These are phyloP conservation scores for Sphagnum tenellum DNA, from an alignment of 225 moss, liverwort and hornwort genomes.

Conservation along the genomic window DNA sequence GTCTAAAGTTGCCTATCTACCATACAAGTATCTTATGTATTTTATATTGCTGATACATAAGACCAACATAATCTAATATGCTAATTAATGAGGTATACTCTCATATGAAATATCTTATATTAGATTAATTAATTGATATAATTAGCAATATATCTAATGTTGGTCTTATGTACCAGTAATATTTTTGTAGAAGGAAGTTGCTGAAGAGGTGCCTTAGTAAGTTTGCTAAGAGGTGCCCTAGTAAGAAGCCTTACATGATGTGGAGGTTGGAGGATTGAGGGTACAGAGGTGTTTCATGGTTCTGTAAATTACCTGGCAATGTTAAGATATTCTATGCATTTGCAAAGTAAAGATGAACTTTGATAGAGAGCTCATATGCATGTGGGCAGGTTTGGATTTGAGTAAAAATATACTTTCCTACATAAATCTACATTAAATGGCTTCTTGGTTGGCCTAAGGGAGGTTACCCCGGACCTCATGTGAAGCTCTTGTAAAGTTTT, in stretches of 20 bases:
- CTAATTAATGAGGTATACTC: too few species aligned
- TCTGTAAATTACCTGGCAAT: too few species aligned
- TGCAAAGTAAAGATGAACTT: background rate
- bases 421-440: constrained; percentile 39
- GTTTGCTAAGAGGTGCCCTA: constrained; percentile 34
- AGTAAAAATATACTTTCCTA: constrained; percentile 47
- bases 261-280: background rate
- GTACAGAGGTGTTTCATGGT: background rate
- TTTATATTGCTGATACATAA: too few species aligned
- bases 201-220: constrained; percentile 34
- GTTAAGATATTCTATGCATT: too few species aligned
- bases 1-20: too few species aligned
- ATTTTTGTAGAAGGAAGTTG: constrained; percentile 13
- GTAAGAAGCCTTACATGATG: constrained; percentile 6
- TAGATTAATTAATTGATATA: too few species aligned
- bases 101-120: too few species aligned
- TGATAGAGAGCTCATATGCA: too few species aligned
- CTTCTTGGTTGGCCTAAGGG: constrained; percentile 39
- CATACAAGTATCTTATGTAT: too few species aligned
- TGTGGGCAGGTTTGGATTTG: constrained; percentile 31
- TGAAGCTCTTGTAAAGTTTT: background rate
- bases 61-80: too few species aligned
- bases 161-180: constrained; percentile 15
- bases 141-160: too few species aligned
- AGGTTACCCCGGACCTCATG: constrained; percentile 43